A percentile compares a stretch with the other conserved stretches of the same genome.
phyloP scores from a whole-genome alignment of 1,284 basidiomycete genomes.

The Bjerkandera adusta region DNA sequence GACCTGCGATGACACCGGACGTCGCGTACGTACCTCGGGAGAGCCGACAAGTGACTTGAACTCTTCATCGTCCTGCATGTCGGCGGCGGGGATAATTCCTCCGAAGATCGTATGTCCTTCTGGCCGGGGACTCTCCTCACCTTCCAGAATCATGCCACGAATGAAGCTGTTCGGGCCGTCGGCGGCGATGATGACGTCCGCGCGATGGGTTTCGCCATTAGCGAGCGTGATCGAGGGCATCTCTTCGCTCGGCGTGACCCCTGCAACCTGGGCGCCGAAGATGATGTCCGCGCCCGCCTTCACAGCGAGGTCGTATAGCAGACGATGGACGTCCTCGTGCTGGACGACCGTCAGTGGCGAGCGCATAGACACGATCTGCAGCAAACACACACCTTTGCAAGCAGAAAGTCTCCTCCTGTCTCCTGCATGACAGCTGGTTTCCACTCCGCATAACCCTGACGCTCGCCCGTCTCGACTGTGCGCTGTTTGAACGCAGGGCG shows the following conservation, averaged over 20 bases:
- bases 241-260: slow-evolving; percentile 11
- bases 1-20: not conserved
- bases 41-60: slow-evolving; percentile 2
- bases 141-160: slow-evolving; percentile 7
- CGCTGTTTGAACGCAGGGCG: no score
- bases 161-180: slow-evolving; percentile 14
- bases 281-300: slow-evolving; percentile 38
- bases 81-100: slow-evolving; percentile 32
- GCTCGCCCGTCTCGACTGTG: slow-evolving; percentile 43
- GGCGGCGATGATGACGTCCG: slow-evolving; percentile 26
- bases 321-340: slow-evolving; percentile 38
- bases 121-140: not conserved
- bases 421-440: slow-evolving; percentile 51
- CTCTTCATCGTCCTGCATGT: slow-evolving; percentile 7
- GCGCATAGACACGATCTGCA: slow-evolving; percentile 9
- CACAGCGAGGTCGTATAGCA: slow-evolving; percentile 40
- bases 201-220: slow-evolving; percentile 29
- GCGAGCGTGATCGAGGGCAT: slow-evolving; percentile 27
- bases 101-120: slow-evolving; percentile 27
- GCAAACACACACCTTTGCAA: slow-evolving; percentile 40
- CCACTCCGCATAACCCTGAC: slow-evolving; percentile 48
- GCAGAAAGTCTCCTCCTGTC: slow-evolving; percentile 49
- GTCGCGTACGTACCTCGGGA: slow-evolving; percentile 14
- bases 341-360: slow-evolving; percentile 13
- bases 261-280: slow-evolving; percentile 34